Conservation (phyloP, 2,329 filamentous ascomycete genomes). For the Pseudogymnoascus sp. region DNA sequence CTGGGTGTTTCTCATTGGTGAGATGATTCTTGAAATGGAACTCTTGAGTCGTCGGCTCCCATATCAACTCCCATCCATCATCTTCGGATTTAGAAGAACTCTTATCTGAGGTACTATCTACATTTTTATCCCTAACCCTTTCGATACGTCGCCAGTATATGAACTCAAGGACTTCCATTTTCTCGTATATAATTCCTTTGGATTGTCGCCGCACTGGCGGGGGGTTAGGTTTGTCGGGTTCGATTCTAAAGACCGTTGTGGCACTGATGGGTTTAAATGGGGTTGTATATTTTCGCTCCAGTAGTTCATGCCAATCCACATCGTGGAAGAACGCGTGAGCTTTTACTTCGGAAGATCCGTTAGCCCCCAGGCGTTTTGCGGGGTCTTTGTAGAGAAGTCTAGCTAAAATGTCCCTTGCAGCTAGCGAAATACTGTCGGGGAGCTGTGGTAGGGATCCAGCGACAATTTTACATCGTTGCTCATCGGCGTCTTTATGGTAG, state of each 20-base stretch:
- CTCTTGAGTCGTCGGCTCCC: background rate
- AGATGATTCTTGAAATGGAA: background rate
- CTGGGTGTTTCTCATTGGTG: background rate
- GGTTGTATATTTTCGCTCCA: conserved; percentile 93
- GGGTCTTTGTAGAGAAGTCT: conserved; percentile 86
- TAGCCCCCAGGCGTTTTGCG: conserved; percentile 76
- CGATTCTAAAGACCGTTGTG: background rate
- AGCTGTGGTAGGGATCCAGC: conserved; percentile 91
- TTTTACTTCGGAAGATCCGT: conserved; percentile 91
- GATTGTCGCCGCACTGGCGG: background rate
- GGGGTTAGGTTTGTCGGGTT: background rate
- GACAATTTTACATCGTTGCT: conserved; percentile 96
- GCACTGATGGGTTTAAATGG: conserved; percentile 74
- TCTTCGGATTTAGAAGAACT: background rate
- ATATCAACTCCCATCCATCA: background rate
- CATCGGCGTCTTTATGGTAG: conserved; percentile 95
- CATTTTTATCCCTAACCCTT: background rate
- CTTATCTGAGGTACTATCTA: background rate
- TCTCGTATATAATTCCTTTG: background rate
- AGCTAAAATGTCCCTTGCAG: conserved; percentile 79
- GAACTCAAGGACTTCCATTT: background rate
- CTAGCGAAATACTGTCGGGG: conserved; percentile 77
- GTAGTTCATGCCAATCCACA: conserved; percentile 90
- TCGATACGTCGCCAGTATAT: background rate
- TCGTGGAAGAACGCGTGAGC: conserved; percentile 94